Conservation (phyloP, 73 alveolate genomes). For the Paramecium biaurelia region DNA sequence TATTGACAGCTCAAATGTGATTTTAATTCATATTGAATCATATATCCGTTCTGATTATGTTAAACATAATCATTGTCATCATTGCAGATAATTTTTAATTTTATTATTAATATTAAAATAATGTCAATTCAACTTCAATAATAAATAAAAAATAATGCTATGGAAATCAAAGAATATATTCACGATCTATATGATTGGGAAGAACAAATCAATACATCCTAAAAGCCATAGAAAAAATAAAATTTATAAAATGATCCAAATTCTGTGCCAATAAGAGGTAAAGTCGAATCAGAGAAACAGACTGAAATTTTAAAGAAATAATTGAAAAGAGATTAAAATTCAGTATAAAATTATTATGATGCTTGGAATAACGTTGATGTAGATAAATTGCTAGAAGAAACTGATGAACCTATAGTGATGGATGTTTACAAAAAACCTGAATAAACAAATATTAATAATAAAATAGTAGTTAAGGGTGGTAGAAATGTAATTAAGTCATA, state of each 20-base stretch:
- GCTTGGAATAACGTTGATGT: conserved; percentile 61
- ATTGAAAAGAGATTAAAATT: conserved; percentile 33
- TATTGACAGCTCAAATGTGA: not conserved
- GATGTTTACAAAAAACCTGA: not conserved
- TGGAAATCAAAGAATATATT: conserved; percentile 50
- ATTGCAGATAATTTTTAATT: not conserved
- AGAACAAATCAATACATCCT: not conserved
- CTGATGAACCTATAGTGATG: not conserved
- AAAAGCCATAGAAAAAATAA: conserved; percentile 1
- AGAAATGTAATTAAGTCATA: not conserved
- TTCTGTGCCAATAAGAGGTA: conserved; percentile 41
- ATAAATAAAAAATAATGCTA: conserved; percentile 46
- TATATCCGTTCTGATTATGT: conserved; percentile 23
- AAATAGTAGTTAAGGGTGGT: not conserved
- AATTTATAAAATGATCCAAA: not conserved
- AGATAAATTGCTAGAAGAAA: not conserved
- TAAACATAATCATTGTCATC: not conserved
- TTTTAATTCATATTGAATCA: not conserved
- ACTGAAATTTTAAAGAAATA: not conserved
- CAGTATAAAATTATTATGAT: conserved; percentile 49
- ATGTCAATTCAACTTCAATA: conserved; percentile 41
- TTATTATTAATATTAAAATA: not conserved
- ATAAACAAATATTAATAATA: not conserved
- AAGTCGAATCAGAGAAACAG: not conserved
- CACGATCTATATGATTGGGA: conserved; percentile 63